Evolutionary conservation across 345 rosid species (phyloP).

Genomic region (Salix dunnii): DNA sequence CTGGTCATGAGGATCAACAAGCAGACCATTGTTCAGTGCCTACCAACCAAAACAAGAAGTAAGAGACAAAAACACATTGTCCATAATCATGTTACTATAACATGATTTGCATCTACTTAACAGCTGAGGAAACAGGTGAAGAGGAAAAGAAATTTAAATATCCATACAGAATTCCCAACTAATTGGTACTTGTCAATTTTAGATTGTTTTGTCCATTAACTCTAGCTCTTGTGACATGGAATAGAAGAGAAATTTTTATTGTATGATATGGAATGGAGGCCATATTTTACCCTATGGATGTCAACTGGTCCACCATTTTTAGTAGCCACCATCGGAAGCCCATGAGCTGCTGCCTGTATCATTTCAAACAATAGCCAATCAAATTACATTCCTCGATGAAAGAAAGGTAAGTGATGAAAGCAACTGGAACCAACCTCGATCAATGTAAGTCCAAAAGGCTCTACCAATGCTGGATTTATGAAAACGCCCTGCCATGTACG

Average conservation of each 20-base stretch:
- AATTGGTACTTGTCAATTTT: not conserved
- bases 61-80: not conserved
- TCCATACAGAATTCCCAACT: conserved; percentile 2
- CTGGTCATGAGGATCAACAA: conserved; percentile 94
- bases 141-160: not conserved
- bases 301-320: conserved; percentile 98
- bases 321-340: conserved; percentile 98
- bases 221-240: not conserved
- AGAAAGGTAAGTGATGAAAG: not conserved
- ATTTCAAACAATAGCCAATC: conserved; percentile 11
- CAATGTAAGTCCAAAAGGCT: conserved; percentile 94
- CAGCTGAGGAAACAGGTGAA: not conserved
- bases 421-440: conserved; percentile 61
- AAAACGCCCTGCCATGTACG: conserved; percentile 73
- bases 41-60: conserved; percentile 15
- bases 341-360: conserved; percentile 92
- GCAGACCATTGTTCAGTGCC: conserved; percentile 91
- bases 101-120: not conserved
- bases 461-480: conserved; percentile 94
- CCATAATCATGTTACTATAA: not conserved
- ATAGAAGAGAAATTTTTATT: not conserved
- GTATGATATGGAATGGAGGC: not conserved
- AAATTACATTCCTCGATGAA: not conserved
- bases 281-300: conserved; percentile 57
- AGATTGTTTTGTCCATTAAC: not conserved